Evolutionary conservation across 805 yeast species (phyloP).

Genomic region (Candida pini): DNA sequence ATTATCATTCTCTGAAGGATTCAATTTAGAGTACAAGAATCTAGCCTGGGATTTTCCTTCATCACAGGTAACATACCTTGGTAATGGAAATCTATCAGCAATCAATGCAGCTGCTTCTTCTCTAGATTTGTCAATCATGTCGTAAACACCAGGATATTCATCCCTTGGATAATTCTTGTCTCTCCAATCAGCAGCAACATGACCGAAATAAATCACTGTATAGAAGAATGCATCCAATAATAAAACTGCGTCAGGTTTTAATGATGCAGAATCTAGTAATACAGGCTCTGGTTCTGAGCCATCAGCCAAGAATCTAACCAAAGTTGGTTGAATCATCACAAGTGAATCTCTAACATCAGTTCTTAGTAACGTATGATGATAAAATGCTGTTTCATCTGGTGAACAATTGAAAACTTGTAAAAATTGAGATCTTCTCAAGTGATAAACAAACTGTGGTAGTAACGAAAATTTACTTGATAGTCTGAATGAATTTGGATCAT

Average conservation of each 20-base stretch:
- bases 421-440: constrained; percentile 93
- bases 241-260: constrained; percentile 81
- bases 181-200: constrained; percentile 93
- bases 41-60: constrained; percentile 99
- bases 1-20: constrained; percentile 75
- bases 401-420: constrained; percentile 95
- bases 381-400: constrained; percentile 97
- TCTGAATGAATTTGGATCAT: constrained; percentile 76
- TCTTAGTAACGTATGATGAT: constrained; percentile 84
- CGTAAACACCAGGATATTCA: constrained; percentile 84
- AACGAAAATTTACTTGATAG: constrained; percentile 77
- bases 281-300: constrained; percentile 85
- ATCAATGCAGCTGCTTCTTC: constrained; percentile 88
- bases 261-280: constrained; percentile 85
- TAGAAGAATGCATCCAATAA: constrained; percentile 95
- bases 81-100: constrained; percentile 93
- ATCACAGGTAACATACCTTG: constrained; percentile 94
- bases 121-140: constrained; percentile 81
- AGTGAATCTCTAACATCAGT: constrained; percentile 91
- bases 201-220: constrained; percentile 92
- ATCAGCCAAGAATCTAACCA: constrained; percentile 78
- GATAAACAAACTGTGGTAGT: constrained; percentile 94
- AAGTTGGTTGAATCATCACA: constrained; percentile 96
- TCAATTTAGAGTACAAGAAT: constrained; percentile 88
- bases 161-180: constrained; percentile 90